Evolutionary conservation across 257 asterid species (phyloP).

Genomic region (Nicotiana tabacum): DNA sequence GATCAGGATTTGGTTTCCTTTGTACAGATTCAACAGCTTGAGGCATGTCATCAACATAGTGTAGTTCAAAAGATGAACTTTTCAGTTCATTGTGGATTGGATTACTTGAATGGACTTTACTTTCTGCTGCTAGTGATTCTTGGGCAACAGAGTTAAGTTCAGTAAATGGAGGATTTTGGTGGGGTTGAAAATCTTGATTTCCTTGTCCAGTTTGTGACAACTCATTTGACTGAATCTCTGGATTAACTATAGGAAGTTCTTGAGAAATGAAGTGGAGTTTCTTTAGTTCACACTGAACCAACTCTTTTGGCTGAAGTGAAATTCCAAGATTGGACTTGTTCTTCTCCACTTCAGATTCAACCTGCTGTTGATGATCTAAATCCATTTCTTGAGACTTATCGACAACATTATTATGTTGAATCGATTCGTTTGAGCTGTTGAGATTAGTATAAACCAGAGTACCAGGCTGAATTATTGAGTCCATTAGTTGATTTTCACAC

Average conservation of each 20-base stretch:
- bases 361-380: neutral
- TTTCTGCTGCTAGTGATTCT: neutral
- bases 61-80: conserved; percentile 20
- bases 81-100: neutral
- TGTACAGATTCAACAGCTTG: too few species aligned
- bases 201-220: neutral
- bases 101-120: neutral
- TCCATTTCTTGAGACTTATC: conserved; percentile 15
- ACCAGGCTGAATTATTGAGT: conserved; percentile 6
- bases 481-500: neutral
- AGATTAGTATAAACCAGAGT: neutral
- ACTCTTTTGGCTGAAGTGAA: conserved; percentile 8
- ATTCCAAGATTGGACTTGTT: conserved; percentile 4
- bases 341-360: conserved; percentile 18
- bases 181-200: conserved; percentile 6
- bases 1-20: too few species aligned
- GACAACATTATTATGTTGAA: conserved; percentile 6
- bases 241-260: neutral
- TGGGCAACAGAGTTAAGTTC: neutral
- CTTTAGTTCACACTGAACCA: conserved; percentile 12
- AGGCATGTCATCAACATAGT: conserved; percentile 16
- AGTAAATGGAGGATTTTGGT: neutral
- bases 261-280: neutral
- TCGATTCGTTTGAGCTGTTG: neutral
- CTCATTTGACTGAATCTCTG: neutral